Conservation (phyloP, 2,329 filamentous ascomycete genomes). For the Pseudonectria foliicola region DNA sequence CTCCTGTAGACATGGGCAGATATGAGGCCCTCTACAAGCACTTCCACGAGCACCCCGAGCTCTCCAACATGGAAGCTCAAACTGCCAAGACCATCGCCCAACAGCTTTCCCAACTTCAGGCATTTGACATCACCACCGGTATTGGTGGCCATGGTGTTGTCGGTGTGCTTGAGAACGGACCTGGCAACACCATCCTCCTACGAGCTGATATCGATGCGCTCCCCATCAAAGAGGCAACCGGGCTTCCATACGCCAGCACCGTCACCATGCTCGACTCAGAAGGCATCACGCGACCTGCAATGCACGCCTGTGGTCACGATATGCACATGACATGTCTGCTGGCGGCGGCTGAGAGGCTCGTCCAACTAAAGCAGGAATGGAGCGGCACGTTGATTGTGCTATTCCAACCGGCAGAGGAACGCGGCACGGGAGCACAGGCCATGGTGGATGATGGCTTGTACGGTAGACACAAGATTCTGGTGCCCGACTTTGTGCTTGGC, state of each 20-base stretch:
- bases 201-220: slow-evolving; percentile 58
- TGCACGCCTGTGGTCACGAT: slow-evolving; percentile 65
- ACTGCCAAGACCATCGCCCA: slow-evolving; percentile 42
- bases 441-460: slow-evolving; percentile 34
- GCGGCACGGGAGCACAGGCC: slow-evolving; percentile 47
- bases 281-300: slow-evolving; percentile 39
- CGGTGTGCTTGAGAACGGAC: slow-evolving; percentile 48
- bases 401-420: slow-evolving; percentile 64
- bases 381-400: slow-evolving; percentile 54
- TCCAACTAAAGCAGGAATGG: slow-evolving; percentile 41
- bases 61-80: slow-evolving; percentile 48
- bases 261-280: slow-evolving; percentile 2
- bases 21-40: slow-evolving; percentile 39
- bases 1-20: too few relatives aligned
- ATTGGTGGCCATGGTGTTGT: slow-evolving; percentile 55
- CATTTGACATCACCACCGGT: slow-evolving; percentile 31
- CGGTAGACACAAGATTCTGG: slow-evolving; percentile 14
- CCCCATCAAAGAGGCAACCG: slow-evolving; percentile 49
- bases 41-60: slow-evolving; percentile 52
- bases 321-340: slow-evolving; percentile 56
- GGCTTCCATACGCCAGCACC: slow-evolving; percentile 45
- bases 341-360: slow-evolving; percentile 45
- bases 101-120: slow-evolving; percentile 25
- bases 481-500: slow-evolving; percentile 31
- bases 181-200: slow-evolving; percentile 47